These are phyloP conservation scores for Heracleum sosnowskyi DNA, from an alignment of 129 eudicot species.

Conservation along the genomic window DNA sequence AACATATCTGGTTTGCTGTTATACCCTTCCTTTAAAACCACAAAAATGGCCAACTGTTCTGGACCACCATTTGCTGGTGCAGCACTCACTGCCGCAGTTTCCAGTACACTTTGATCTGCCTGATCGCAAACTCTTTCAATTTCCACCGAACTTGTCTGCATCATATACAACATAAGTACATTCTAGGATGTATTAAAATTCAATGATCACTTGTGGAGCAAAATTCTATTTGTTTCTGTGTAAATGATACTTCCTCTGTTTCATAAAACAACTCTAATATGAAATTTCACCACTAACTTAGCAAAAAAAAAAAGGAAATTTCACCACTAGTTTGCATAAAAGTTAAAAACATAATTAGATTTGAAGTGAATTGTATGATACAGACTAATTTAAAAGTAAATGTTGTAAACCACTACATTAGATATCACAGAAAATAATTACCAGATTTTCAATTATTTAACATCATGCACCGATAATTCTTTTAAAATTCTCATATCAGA, in stretches of 20 bases:
- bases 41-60: constrained; percentile 67
- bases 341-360: too few relatives aligned
- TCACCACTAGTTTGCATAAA: not conserved
- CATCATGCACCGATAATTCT: not conserved
- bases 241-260: not conserved
- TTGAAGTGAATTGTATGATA: not conserved
- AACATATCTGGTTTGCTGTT: constrained; percentile 38
- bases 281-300: too few relatives aligned
- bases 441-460: not conserved
- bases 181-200: not conserved
- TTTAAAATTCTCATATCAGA: not conserved
- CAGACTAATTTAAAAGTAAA: not conserved
- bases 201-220: not conserved
- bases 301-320: too few relatives aligned
- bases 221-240: not conserved
- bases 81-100: constrained; percentile 82
- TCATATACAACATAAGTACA: not conserved
- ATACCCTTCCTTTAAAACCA: constrained; percentile 60
- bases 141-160: constrained; percentile 92
- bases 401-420: not conserved
- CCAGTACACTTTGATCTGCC: constrained; percentile 62
- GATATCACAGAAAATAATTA: not conserved
- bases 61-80: constrained; percentile 82
- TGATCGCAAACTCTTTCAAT: constrained; percentile 79
- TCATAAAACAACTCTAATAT: not conserved